Base-by-base conservation (phyloP, 768 basidiomycete species). In the Boletus sensibilis region DNA sequence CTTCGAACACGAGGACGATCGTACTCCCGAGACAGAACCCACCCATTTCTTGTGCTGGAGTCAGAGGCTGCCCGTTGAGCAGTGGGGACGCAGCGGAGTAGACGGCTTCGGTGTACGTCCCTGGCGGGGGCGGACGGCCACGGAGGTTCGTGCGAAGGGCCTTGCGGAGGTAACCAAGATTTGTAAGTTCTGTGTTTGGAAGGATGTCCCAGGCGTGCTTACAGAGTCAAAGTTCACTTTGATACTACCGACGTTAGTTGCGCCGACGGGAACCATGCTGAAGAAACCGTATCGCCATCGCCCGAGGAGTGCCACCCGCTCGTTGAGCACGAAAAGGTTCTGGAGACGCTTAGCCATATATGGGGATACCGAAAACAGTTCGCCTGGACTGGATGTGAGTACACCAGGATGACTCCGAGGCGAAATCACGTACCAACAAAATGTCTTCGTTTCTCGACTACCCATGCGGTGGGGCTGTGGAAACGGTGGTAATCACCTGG, bases 401-500 rank as follows among this genome's bases (percentile, higher is more conserved):
- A 42, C 13, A 3, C 39, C 5, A 20, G 13, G 3, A 27, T 14
- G 27, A 41, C 23, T 13, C 7, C 16, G 41, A 33, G 5, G 12
- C 21, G 43, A 20, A 29, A 45, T 4, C n/a, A 75, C 84, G 34
- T 47, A 82, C 94, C 96, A 31, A 94, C 86, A 65, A 99, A 98
- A 71, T 99, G 97, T 39, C 97, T 75, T 58, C 97, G 76, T 67
- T 90, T 90, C 78, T 99, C 95, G 18, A 98, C 96, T 6, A 99
- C 94, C 97, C 97, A 98, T 8, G 91, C 86, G 0, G 94, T 87
- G 1, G 97, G 96, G 49, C 86, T 89, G 72, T 99, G 97, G 82
- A 97, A 99, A 16, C 96, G 85, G 67, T 99, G 96, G 72, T 98
- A 98, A 69, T 99, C 97, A 1, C 97, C 96, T 1, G 97, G 97